Percentiles rank a stretch among this genome's conserved stretches.
phyloP scores from a whole-genome alignment of 208 protist genomes.

The Sergeia podlipaevii region DNA sequence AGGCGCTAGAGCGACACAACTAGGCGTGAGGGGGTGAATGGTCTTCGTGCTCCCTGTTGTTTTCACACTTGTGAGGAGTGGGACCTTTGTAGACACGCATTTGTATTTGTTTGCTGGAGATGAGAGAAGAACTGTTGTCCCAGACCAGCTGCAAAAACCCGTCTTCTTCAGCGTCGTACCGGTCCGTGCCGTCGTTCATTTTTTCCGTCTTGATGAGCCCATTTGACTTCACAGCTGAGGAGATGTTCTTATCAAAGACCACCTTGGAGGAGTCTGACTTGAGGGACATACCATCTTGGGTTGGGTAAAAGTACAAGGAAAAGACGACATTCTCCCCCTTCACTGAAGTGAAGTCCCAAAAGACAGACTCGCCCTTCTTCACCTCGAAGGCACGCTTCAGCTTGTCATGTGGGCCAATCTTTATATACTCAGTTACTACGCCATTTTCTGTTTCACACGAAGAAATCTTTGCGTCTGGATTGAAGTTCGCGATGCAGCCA shows the following conservation, averaged over 20 bases:
- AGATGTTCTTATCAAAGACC: conserved; percentile 33
- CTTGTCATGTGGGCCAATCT: conserved; percentile 26
- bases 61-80: not conserved
- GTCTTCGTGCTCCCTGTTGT: no score
- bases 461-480: conserved; percentile 6
- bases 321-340: conserved; percentile 14
- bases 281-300: conserved; percentile 23
- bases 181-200: conserved; percentile 28
- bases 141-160: conserved; percentile 25
- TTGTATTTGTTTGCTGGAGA: conserved; percentile 21
- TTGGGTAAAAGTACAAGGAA: conserved; percentile 40
- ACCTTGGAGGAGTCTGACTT: conserved; percentile 17
- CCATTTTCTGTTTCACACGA: not conserved
- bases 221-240: conserved; percentile 25
- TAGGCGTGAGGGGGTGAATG: no score
- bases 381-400: conserved; percentile 26
- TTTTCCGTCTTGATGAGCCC: conserved; percentile 43
- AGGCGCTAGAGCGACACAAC: no score
- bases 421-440: conserved; percentile 30
- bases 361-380: conserved; percentile 17
- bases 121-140: conserved; percentile 20
- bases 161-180: conserved; percentile 16
- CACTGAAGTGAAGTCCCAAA: conserved; percentile 31
- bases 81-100: conserved; percentile 22
- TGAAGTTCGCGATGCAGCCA: conserved; percentile 26